Evolutionary conservation across 2,329 filamentous ascomycete species (phyloP).

Genomic region (Nannizzia gypsea): DNA sequence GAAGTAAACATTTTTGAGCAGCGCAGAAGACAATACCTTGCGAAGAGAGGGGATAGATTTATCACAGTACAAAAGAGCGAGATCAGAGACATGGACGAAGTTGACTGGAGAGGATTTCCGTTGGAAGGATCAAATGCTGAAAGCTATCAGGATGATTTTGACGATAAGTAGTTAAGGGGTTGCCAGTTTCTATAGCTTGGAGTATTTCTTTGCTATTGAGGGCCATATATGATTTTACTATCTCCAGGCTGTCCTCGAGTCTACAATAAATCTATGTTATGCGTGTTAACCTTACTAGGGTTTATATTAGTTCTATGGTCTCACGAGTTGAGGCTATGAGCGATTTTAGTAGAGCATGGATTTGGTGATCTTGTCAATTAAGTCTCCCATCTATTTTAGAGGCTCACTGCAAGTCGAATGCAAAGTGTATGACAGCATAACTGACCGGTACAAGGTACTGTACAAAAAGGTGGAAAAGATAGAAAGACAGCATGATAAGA

Average conservation of each 20-base stretch:
- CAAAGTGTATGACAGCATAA: not conserved
- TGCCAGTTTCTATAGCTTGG: not conserved
- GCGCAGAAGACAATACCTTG: conserved; percentile 22
- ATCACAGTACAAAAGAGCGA: conserved; percentile 17
- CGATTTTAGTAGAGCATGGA: not conserved
- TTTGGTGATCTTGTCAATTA: not conserved
- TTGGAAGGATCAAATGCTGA: conserved; percentile 20
- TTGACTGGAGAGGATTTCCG: conserved; percentile 20
- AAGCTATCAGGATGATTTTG: conserved; percentile 14
- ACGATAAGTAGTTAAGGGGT: not conserved
- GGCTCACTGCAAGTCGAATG: not conserved
- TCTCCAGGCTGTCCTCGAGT: not conserved
- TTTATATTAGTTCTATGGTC: no score
- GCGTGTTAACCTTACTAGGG: not conserved
- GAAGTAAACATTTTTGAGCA: conserved; percentile 36
- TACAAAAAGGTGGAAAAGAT: not conserved
- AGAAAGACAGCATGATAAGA: not conserved
- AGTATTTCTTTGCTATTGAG: not conserved
- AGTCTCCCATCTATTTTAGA: not conserved
- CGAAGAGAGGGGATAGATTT: conserved; percentile 18
- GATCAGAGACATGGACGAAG: conserved; percentile 14
- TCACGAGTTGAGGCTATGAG: not conserved
- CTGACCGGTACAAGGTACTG: conserved; percentile 1
- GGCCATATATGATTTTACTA: not conserved
- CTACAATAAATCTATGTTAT: not conserved